These are phyloP conservation scores for Clarireedia sp. DNA, from an alignment of 2,329 filamentous ascomycete genomes.

Conservation along the genomic window DNA sequence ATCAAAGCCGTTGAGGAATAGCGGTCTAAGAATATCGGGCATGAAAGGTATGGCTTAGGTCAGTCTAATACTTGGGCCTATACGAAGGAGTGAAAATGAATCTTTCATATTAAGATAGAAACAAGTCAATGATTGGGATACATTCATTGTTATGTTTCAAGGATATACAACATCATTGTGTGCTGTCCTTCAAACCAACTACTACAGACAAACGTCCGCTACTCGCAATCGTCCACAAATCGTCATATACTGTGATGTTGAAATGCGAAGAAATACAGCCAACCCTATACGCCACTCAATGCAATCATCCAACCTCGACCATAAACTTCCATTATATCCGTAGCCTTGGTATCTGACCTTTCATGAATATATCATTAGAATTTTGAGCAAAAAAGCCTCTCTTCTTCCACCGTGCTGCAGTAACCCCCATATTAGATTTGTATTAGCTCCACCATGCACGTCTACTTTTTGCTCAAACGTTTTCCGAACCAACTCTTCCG, in stretches of 20 bases:
- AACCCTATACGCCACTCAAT: slow-evolving; percentile 17
- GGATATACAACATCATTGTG: background rate
- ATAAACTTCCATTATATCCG: slow-evolving; percentile 12
- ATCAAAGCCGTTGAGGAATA: background rate
- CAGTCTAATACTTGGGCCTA: too few species aligned
- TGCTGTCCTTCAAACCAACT: too few species aligned
- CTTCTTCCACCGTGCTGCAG: slow-evolving; percentile 10
- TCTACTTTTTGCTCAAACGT: slow-evolving; percentile 60
- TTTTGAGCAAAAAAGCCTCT: background rate
- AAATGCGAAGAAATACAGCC: slow-evolving; percentile 4
- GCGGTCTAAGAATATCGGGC: background rate
- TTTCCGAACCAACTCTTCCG: slow-evolving; percentile 85
- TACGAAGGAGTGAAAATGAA: background rate
- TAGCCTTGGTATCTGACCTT: slow-evolving; percentile 4
- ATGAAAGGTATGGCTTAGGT: slow-evolving; percentile 5
- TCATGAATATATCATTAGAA: slow-evolving; percentile 16
- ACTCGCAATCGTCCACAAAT: background rate
- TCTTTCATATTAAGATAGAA: background rate
- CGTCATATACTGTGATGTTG: background rate
- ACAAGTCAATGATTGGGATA: background rate
- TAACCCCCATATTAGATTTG: slow-evolving; percentile 7
- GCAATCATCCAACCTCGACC: slow-evolving; percentile 16
- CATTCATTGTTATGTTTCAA: slow-evolving; percentile 2
- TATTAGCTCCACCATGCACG: background rate
- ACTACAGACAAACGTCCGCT: background rate